phyloP scores from a whole-genome alignment of 176 grass and related monocot species.

The Carex pumila region DNA sequence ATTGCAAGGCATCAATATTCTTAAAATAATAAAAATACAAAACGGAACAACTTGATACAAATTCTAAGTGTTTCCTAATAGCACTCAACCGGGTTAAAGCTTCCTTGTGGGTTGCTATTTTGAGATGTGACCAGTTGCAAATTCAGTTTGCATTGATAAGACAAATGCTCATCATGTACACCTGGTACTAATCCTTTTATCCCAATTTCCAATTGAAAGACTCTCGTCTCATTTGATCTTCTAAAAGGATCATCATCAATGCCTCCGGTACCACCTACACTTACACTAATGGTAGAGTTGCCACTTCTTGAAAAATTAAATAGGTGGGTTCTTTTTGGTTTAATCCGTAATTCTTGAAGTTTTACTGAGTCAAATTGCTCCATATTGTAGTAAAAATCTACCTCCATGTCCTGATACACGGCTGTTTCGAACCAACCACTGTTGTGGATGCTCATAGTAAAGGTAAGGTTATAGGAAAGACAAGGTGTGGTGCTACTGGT shows the following conservation, averaged over 20 bases:
- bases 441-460: conserved; percentile 29
- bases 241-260: background rate
- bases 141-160: background rate
- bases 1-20: no score
- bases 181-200: background rate
- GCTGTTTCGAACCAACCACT: conserved; percentile 9
- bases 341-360: background rate
- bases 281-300: background rate
- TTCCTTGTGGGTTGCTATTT: background rate
- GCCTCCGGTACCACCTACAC: conserved; percentile 1
- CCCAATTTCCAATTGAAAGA: conserved; percentile 23
- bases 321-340: background rate
- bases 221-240: conserved; percentile 18
- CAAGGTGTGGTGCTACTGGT: background rate
- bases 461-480: conserved; percentile 28
- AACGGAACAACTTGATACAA: background rate
- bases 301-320: background rate
- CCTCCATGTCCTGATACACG: conserved; percentile 26
- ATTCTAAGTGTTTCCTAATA: background rate
- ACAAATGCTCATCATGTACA: background rate
- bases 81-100: background rate
- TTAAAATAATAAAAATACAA: no score
- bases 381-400: conserved; percentile 26
- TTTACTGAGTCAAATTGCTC: conserved; percentile 28
- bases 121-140: background rate